A percentile compares a stretch with the other conserved stretches of the same genome.
Evolutionary conservation across 139 green algal species (phyloP).

Genomic region (Auxenochlorella pyrenoidosa): DNA sequence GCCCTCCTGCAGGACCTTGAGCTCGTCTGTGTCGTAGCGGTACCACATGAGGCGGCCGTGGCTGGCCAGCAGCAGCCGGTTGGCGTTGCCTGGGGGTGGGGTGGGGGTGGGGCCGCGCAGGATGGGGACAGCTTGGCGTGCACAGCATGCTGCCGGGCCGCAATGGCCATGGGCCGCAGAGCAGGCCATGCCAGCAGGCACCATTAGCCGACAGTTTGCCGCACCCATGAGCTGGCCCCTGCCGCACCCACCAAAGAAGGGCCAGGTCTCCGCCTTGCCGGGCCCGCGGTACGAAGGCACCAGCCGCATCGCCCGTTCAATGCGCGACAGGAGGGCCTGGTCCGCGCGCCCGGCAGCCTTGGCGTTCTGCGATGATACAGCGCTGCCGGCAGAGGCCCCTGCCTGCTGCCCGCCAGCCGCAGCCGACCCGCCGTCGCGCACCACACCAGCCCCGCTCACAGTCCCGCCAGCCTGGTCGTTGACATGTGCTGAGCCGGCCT

Average conservation of each 20-base stretch:
- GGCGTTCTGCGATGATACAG: too few relatives aligned
- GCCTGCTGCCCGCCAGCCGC: too few relatives aligned
- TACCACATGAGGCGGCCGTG: conserved; percentile 79
- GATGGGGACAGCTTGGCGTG: too few relatives aligned
- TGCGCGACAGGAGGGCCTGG: neutral
- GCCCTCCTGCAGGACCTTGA: conserved; percentile 72
- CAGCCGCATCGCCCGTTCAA: conserved; percentile 19
- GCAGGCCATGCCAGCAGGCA: too few relatives aligned
- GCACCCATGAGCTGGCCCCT: too few relatives aligned
- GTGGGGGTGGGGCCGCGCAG: too few relatives aligned
- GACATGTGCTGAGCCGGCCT: neutral
- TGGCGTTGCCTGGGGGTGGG: conserved; percentile 10
- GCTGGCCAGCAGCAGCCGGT: conserved; percentile 62
- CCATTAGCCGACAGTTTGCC: too few relatives aligned
- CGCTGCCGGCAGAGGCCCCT: too few relatives aligned
- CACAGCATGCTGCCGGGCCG: too few relatives aligned
- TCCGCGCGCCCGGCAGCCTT: neutral
- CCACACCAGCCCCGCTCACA: neutral
- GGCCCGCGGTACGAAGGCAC: neutral
- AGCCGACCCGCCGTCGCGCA: too few relatives aligned
- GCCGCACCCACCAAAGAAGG: neutral
- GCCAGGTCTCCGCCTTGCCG: conserved; percentile 31
- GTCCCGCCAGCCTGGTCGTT: neutral
- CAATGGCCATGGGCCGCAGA: too few relatives aligned
- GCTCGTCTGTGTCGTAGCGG: conserved; percentile 51